phyloP scores from a whole-genome alignment of 306 rosid genomes.

The Glycine tomentella region DNA sequence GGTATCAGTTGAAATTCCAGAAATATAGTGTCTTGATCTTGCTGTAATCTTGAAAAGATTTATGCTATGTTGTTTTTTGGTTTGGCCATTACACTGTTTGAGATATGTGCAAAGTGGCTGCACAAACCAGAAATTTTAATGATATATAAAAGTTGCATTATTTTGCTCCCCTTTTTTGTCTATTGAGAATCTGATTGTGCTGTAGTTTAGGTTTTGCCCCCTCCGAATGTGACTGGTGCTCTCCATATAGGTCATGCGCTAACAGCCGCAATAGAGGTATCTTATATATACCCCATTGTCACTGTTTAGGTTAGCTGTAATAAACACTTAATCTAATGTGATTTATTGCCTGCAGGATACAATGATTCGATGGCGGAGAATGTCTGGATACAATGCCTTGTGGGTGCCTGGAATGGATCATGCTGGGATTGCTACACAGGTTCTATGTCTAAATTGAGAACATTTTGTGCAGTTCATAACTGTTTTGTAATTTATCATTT shows the following conservation, averaged over 20 bases:
- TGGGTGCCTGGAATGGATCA: constrained; percentile 99
- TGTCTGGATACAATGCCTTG: constrained; percentile 90
- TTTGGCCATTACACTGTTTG: neutral
- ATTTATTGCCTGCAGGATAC: constrained; percentile 73
- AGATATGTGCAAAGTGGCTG: neutral
- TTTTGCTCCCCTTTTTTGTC: neutral
- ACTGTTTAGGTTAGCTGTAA: constrained; percentile 29
- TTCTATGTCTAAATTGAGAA: constrained; percentile 43
- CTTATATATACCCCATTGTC: constrained; percentile 21
- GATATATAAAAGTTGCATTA: neutral
- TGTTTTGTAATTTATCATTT: constrained; percentile 25
- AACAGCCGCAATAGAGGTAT: constrained; percentile 91
- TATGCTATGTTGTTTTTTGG: no score
- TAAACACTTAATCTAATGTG: constrained; percentile 21
- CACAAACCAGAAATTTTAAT: constrained; percentile 18
- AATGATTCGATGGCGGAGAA: constrained; percentile 93
- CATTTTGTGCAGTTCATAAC: constrained; percentile 9
- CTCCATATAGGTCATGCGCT: constrained; percentile 98
- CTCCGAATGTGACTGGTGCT: constrained; percentile 97
- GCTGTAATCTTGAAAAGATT: no score
- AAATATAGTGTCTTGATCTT: neutral
- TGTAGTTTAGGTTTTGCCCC: constrained; percentile 83
- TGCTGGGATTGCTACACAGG: constrained; percentile 99
- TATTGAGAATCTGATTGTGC: neutral
- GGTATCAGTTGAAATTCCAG: constrained; percentile 2